Base-by-base conservation (phyloP, 371 early-diverging fungal genomes). In the Fennellomyces sp. region DNA sequence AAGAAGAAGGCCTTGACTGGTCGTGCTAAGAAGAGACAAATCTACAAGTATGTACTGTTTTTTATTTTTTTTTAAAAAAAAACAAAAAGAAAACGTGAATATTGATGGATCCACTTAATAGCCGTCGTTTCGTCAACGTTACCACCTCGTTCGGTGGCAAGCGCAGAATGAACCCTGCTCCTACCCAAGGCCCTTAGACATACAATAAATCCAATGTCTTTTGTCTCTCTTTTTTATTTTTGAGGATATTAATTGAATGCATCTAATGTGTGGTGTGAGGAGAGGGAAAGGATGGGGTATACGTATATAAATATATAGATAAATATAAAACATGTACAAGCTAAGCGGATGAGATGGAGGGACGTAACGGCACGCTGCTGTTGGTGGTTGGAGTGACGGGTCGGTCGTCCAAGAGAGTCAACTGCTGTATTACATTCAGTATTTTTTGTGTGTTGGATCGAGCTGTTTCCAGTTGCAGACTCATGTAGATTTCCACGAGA, bases 11-110 rank as follows among this genome's bases (percentile, higher is more conserved):
- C 90, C 82, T 76, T 75, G 75, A 88, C 89, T 71, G 96, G 99
- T 80, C 97, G 99, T 79, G 97, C 98, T 70, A 94, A 94, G 89
- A 98, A 98, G 93, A 90, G 99, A 82, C 87, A 92, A 66, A 85
- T 88, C 67, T 99, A 97, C 92, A 97, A 91, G 86, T 74, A 61
- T 58, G 70, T 39, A 23, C 8, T 21, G 19, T 41, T 41, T 15
- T 41, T 13, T 15, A n/a, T 15, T 41, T 41, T 17, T 35, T 3
- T 41, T 17, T 17, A 25, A 23, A 25, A 45, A 45, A 21, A 23
- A 5, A 1, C 21, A 21, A 21, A 15, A 2, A 26, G 1, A 17
- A 29, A 21, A 23, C 1, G 17, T 21, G 17, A 30, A 29, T 27
- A 10, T 7, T 13, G 8, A 52, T 42, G n/a, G 3, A 11, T 36